Percentiles rank a stretch among this genome's conserved stretches.
These are phyloP conservation scores for Tuber brumale DNA, from an alignment of 495 filamentous ascomycete species.

Conservation along the genomic window DNA sequence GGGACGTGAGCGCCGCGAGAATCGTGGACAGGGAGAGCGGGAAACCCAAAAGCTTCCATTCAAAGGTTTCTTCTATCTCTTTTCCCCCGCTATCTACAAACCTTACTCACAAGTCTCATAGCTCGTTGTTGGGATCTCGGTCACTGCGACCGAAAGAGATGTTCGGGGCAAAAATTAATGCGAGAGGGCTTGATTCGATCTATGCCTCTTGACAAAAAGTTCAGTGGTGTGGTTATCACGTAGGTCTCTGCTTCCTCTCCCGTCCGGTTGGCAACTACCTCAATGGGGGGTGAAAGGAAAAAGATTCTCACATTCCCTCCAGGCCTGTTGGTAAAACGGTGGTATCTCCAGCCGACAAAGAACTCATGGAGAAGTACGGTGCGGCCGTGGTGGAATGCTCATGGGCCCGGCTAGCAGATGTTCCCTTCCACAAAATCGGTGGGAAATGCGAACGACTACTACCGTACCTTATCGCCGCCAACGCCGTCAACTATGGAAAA, in stretches of 20 bases:
- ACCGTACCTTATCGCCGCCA: constrained; percentile 92
- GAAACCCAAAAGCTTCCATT: constrained; percentile 28
- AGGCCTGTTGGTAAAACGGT: constrained; percentile 83
- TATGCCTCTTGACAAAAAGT: constrained; percentile 82
- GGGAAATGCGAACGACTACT: constrained; percentile 91
- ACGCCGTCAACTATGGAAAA: constrained; percentile 93
- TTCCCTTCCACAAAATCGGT: constrained; percentile 84
- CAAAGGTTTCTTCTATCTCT: constrained; percentile 28
- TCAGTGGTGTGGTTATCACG: constrained; percentile 84
- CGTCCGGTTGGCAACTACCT: constrained; percentile 3
- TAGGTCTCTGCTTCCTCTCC: constrained; percentile 41
- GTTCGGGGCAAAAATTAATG: constrained; percentile 91
- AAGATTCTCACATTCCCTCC: constrained; percentile 20
- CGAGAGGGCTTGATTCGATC: constrained; percentile 87
- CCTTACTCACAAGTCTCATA: constrained; percentile 45
- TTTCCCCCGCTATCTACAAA: not conserved
- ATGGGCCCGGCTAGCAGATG: constrained; percentile 86
- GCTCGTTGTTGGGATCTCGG: constrained; percentile 97
- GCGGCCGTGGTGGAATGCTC: constrained; percentile 96
- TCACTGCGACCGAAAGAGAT: constrained; percentile 95
- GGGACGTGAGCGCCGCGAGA: constrained; percentile 24
- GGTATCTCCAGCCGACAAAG: constrained; percentile 71
- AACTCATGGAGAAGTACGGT: constrained; percentile 76
- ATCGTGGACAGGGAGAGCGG: constrained; percentile 18
- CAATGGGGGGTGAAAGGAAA: not conserved